phyloP scores from a whole-genome alignment of 2,329 filamentous ascomycete genomes.

The Raffaelea albimanens region DNA sequence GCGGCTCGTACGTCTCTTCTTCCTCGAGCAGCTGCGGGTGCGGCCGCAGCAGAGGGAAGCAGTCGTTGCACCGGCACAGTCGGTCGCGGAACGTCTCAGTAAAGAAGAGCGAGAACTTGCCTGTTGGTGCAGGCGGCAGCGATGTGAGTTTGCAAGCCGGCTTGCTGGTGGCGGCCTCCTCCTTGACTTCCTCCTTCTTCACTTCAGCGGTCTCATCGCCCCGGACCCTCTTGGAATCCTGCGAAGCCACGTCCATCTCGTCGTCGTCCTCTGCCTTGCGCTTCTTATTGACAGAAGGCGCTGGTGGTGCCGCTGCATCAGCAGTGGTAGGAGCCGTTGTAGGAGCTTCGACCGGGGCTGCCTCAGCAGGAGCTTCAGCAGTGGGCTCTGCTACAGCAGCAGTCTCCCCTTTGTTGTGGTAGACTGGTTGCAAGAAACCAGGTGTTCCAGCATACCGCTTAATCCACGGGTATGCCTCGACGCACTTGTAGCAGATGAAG shows the following conservation, averaged over 20 bases:
- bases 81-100: slow-evolving; percentile 67
- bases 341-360: too few species aligned
- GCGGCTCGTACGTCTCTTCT: slow-evolving; percentile 89
- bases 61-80: slow-evolving; percentile 74
- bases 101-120: slow-evolving; percentile 73
- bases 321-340: too few species aligned
- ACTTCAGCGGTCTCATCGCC: neutral
- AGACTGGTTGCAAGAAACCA: slow-evolving; percentile 72
- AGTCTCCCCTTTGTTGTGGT: slow-evolving; percentile 24
- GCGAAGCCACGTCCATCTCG: slow-evolving; percentile 22
- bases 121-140: slow-evolving; percentile 46
- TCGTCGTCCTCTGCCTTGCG: slow-evolving; percentile 53
- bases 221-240: slow-evolving; percentile 38
- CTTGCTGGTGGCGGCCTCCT: neutral
- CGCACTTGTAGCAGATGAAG: slow-evolving; percentile 90
- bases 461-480: slow-evolving; percentile 83
- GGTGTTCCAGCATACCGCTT: slow-evolving; percentile 72
- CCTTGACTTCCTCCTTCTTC: slow-evolving; percentile 4
- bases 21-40: slow-evolving; percentile 84
- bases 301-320: neutral
- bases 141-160: slow-evolving; percentile 48
- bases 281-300: slow-evolving; percentile 30
- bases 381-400: slow-evolving; percentile 2
- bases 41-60: slow-evolving; percentile 61
- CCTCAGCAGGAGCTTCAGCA: neutral